A percentile compares a stretch with the other conserved stretches of the same genome.
phyloP scores from a whole-genome alignment of 768 basidiomycete species.

The Dioszegia aurantiaca region DNA sequence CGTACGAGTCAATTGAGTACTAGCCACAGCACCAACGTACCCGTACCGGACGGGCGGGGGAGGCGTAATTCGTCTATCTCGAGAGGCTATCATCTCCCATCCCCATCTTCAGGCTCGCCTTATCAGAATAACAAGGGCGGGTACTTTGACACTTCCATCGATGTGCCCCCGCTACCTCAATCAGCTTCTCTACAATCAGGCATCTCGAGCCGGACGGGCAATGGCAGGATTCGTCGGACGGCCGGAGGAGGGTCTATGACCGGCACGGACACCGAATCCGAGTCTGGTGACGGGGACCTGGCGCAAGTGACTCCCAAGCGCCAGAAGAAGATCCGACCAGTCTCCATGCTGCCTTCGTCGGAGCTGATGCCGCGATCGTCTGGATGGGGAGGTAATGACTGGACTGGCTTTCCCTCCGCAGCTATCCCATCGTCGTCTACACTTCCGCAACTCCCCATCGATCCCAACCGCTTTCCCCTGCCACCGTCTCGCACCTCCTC shows the following conservation, averaged over 20 bases:
- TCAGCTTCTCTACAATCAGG: slow-evolving; percentile 27
- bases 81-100: slow-evolving; percentile 43
- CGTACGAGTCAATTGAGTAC: slow-evolving; percentile 2
- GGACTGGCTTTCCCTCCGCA: slow-evolving; percentile 18
- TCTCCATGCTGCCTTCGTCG: slow-evolving; percentile 29
- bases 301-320: slow-evolving; percentile 17
- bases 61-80: slow-evolving; percentile 27
- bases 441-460: not conserved
- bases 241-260: not conserved
- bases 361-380: not conserved
- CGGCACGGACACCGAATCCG: slow-evolving; percentile 28
- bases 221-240: not conserved
- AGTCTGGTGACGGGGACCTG: slow-evolving; percentile 20
- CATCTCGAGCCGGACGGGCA: not conserved
- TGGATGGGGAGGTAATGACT: slow-evolving; percentile 15
- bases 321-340: slow-evolving; percentile 32
- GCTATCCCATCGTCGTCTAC: not conserved
- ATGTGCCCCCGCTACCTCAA: slow-evolving; percentile 31
- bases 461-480: not conserved
- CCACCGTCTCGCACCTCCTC: slow-evolving; percentile 2
- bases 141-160: not conserved
- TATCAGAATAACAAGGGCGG: slow-evolving; percentile 16
- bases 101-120: slow-evolving; percentile 39
- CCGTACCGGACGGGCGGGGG: slow-evolving; percentile 14
- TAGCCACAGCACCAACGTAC: not conserved